Percentiles rank a stretch among this genome's conserved stretches.
Evolutionary conservation across 441 rosid species (phyloP).

Genomic region (Aleurites moluccanus): DNA sequence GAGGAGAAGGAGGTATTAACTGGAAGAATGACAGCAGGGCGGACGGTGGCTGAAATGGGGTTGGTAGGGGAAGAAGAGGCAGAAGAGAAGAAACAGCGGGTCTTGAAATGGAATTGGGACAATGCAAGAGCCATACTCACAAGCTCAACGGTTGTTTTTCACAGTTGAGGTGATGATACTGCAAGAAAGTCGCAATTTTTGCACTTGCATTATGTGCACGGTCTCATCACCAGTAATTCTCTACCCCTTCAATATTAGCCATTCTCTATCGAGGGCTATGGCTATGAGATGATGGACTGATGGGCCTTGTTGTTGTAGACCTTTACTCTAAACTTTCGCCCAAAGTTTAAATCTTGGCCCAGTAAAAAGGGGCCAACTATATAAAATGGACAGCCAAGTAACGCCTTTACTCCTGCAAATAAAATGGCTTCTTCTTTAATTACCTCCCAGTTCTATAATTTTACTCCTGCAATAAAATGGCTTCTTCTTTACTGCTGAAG

Average conservation of each 20-base stretch:
- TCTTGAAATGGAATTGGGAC: slow-evolving; percentile 41
- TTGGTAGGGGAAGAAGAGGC: slow-evolving; percentile 23
- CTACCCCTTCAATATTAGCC: slow-evolving; percentile 5
- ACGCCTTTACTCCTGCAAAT: too few relatives aligned
- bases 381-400: neutral
- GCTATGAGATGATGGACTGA: neutral
- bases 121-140: slow-evolving; percentile 47
- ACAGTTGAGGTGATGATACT: slow-evolving; percentile 14
- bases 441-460: slow-evolving; percentile 18
- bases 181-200: neutral
- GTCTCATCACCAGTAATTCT: slow-evolving; percentile 10
- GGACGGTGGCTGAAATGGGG: slow-evolving; percentile 32
- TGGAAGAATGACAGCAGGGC: slow-evolving; percentile 92
- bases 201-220: slow-evolving; percentile 12
- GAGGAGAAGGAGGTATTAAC: slow-evolving; percentile 35
- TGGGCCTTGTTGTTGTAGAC: slow-evolving; percentile 3
- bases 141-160: slow-evolving; percentile 8
- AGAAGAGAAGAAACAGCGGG: slow-evolving; percentile 30
- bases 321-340: neutral
- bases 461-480: slow-evolving; percentile 18
- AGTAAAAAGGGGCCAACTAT: neutral
- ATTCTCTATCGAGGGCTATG: neutral
- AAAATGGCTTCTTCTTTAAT: slow-evolving; percentile 23
- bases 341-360: neutral
- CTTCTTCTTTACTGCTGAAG: slow-evolving; percentile 5